Base-by-base conservation (phyloP, 768 basidiomycete species). In the Mycena vulgaris region DNA sequence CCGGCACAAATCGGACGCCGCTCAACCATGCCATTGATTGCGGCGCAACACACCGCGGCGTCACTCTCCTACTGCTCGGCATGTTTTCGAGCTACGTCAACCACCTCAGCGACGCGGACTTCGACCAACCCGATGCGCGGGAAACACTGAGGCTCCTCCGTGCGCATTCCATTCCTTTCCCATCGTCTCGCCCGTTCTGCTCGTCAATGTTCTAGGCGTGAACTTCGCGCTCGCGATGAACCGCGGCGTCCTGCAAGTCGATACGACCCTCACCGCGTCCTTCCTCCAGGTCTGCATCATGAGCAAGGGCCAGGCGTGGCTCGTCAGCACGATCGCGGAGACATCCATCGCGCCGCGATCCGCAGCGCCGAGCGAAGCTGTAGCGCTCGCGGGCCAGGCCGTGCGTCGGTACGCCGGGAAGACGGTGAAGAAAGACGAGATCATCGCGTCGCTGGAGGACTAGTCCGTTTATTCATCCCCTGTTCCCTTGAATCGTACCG, bases 21-120 rank as follows among this genome's bases (percentile, higher is more conserved):
- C 35, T 66, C 5, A 64, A 64, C 42, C 63, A 64, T n/a, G 64
- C 64, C 6, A 57, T 66, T 17, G 64, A 58, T 27, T 58, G 64
- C 10, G 64, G 56, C 7, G 0, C 45, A 31, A 4, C 10, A 0
- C 64, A 58, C 33, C 64, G 64, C 23, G 64, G 55, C 5, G 47
- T 66, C 56, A 48, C 56, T 2, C 64, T 66, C 33, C 35, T 66
- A 14, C 56, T 66, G 2, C 55, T 66, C 5, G 64, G 64, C 19
- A 58, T 66, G 56, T 66, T 66, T n/a, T 66, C 56, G 35, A 56
- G 64, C 25, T 66, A 66, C 48, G 27, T 66, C 25, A 66, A 66
- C 37, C 64, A 66, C 48, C 64, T 58, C 27, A 49, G 27, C 47
- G 64, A 66, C n/a, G 35, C 33, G 2, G 64, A 57, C 35, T 58